Conservation (phyloP, 768 basidiomycete species). For the Holtermannia corniformis region DNA sequence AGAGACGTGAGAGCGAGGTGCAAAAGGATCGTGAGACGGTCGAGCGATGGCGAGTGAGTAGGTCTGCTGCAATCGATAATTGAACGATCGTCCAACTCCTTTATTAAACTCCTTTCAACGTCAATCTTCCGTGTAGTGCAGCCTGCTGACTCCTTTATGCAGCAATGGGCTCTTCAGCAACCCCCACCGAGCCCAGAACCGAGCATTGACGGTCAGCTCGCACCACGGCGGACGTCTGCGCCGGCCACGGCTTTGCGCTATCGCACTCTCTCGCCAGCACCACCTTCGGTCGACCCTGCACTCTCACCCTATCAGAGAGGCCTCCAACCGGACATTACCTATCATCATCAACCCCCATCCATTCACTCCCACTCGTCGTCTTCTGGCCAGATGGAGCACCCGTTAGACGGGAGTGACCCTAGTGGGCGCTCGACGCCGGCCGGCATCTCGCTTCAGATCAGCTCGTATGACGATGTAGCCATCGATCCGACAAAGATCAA, state of each 20-base stretch:
- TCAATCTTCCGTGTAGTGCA: too few species aligned
- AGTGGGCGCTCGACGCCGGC: too few species aligned
- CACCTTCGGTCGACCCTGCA: background rate
- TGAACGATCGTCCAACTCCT: too few species aligned
- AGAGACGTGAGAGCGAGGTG: background rate
- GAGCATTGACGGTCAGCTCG: background rate
- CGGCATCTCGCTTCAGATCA: background rate
- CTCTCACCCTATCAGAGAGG: background rate
- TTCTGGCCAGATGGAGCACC: too few species aligned
- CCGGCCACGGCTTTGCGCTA: background rate
- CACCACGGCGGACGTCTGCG: background rate
- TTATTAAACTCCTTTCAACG: too few species aligned
- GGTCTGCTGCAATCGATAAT: background rate
- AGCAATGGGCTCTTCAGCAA: background rate
- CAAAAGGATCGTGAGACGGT: background rate
- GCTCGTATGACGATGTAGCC: background rate
- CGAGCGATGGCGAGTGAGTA: background rate
- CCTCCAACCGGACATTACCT: background rate
- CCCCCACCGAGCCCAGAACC: background rate
- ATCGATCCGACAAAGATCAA: background rate
- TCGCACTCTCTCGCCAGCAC: background rate
- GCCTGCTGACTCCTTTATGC: background rate
- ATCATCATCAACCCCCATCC: too few species aligned
- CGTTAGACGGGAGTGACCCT: too few species aligned
- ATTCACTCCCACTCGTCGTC: too few species aligned